Percentiles rank a stretch among this genome's conserved stretches.
phyloP scores from a whole-genome alignment of 2,329 filamentous ascomycete species.

The Fusarium denticulatum region DNA sequence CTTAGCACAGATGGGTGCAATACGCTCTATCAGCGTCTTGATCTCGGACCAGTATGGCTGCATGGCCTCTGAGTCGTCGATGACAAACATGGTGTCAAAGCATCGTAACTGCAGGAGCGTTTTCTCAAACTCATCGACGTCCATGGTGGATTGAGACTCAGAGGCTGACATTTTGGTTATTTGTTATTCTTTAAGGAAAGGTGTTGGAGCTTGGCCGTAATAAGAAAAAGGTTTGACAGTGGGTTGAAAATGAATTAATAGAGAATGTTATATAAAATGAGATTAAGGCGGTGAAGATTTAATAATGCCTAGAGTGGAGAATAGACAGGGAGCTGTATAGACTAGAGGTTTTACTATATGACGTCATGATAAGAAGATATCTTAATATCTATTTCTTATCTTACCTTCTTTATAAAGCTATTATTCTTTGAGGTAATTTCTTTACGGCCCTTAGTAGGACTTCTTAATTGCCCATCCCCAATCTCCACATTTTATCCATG shows the following conservation, averaged over 20 bases:
- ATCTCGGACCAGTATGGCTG: conserved; percentile 19
- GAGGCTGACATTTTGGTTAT: background rate
- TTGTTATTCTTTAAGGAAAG: background rate
- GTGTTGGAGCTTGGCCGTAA: background rate
- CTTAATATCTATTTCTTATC: no score
- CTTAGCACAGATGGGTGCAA: conserved; percentile 12
- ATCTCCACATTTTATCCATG: no score
- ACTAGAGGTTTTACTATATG: background rate
- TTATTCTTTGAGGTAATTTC: no score
- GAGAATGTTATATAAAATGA: background rate
- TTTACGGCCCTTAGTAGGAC: no score
- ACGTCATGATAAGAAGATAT: no score
- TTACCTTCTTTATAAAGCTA: no score
- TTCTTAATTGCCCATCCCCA: no score
- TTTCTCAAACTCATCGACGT: conserved; percentile 3
- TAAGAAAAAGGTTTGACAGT: background rate
- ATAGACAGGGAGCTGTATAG: background rate
- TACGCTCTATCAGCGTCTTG: conserved; percentile 18
- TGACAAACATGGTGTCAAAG: conserved; percentile 15
- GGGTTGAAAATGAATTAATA: background rate
- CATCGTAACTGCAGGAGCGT: conserved; percentile 15
- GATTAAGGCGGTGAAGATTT: conserved; percentile 8
- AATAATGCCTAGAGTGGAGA: conserved; percentile 3
- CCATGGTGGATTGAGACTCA: background rate
- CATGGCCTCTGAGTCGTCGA: conserved; percentile 14